Conservation (phyloP, 164 flowering plant species). For the grape (Vitis vinifera) region DNA sequence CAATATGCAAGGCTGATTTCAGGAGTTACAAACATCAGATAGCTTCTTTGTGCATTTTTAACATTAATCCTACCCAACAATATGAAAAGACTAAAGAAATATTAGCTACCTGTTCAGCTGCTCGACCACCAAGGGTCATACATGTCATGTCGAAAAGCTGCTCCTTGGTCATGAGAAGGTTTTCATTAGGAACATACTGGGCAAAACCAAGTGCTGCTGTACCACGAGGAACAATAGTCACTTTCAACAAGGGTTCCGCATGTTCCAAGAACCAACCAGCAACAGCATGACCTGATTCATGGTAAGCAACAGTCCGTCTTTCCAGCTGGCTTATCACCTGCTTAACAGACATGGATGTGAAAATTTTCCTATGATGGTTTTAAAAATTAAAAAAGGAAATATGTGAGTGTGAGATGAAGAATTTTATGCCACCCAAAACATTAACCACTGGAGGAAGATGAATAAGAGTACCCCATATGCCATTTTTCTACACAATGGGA, state of each 20-base stretch:
- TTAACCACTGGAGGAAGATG: no score
- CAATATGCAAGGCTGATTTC: no score
- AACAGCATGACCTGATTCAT: conserved; percentile 97
- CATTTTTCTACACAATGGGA: neutral
- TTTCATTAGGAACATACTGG: conserved; percentile 93
- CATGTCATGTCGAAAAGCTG: conserved; percentile 97
- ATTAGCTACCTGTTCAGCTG: conserved; percentile 83
- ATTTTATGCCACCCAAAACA: no score
- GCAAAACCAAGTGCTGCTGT: conserved; percentile 96
- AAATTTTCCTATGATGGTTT: neutral
- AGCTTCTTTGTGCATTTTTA: no score
- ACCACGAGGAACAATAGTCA: conserved; percentile 96
- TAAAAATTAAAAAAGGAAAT: neutral
- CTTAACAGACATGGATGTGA: neutral
- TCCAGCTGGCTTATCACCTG: conserved; percentile 93
- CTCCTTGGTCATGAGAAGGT: conserved; percentile 92
- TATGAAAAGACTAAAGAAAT: neutral
- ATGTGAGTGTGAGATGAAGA: no score
- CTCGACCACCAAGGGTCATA: conserved; percentile 98
- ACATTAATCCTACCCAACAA: no score
- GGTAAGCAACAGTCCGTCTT: conserved; percentile 88
- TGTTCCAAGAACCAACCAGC: conserved; percentile 91
- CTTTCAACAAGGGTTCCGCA: conserved; percentile 87
- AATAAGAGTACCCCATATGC: neutral
- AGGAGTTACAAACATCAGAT: no score